Base-by-base conservation (phyloP, 768 basidiomycete genomes). In the Coprinopsis sp. region DNA sequence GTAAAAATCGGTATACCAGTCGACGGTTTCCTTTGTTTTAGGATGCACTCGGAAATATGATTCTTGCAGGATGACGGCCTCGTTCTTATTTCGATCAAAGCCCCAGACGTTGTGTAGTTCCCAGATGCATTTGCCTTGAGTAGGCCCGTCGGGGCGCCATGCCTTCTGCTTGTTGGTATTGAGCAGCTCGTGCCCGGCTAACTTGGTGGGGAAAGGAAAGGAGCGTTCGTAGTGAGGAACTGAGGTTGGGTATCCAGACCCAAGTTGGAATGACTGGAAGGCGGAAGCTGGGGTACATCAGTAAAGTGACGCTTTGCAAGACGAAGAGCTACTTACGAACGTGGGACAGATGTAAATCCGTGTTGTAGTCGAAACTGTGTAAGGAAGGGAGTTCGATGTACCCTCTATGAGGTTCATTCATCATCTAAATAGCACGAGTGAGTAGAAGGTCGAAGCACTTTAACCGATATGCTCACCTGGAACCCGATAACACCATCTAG, bases 321-420 rank as follows among this genome's bases (percentile, higher is more conserved):
- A 11, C 3, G 21, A 33, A 4, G n/a, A 42, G 12, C 4, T 34
- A 79, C 85, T 72, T 61, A 84, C 89, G 86, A 52, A 87, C 75
- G 54, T 82, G 70, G 3, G 81, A 77, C 29, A 97, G 74, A 56
- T 96, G 94, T 12, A 99, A 78, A 58, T 97, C 93, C 2, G 92
- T 93, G 51, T 92, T 96, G 62, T 96, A 96, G 64, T 97, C 85
- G 66, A 91, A 97, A 8, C 73, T 70, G 54, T 96, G 84, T 36
- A 96, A 71, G 1, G 91, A 90, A 21, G 77, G 73, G 4, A 96
- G 69, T 44, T 85, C 78, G 49, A 95, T 82, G 63, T 95, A 98
- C 33, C 95, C 96, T 57, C 84, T 74, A 66, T 99, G 93, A 0
- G 93, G 93, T 64, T 96, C 93, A 54, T 97, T 96, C 76, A 95